These are phyloP conservation scores for Gaeumannomyces tritici DNA, from an alignment of 2,329 filamentous ascomycete genomes.

Conservation along the genomic window DNA sequence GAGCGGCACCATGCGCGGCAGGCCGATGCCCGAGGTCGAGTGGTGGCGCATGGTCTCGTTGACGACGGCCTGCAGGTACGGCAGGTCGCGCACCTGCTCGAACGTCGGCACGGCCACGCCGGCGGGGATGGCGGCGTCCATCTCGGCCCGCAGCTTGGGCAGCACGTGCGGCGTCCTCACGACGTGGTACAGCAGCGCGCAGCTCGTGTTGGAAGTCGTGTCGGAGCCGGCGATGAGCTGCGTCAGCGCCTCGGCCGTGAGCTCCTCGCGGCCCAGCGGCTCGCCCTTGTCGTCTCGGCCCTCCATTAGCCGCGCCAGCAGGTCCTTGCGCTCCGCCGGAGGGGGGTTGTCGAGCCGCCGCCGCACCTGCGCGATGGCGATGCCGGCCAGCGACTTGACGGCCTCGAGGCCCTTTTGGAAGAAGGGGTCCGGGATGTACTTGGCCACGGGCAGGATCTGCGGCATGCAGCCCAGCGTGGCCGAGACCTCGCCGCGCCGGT, in stretches of 20 bases:
- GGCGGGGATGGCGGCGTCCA: constrained; percentile 60
- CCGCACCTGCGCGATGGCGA: constrained; percentile 75
- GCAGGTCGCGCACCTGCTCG: constrained; percentile 63
- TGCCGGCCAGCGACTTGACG: constrained; percentile 74
- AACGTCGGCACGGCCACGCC: constrained; percentile 57
- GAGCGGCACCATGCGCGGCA: constrained; percentile 64
- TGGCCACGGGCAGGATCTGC: constrained; percentile 66
- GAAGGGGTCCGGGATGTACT: constrained; percentile 73
- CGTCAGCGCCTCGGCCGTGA: constrained; percentile 82
- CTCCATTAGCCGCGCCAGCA: constrained; percentile 77
- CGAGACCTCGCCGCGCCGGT: constrained; percentile 78
- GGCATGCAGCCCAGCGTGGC: constrained; percentile 70
- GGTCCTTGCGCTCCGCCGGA: constrained; percentile 60
- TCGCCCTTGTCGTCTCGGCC: constrained; percentile 73
- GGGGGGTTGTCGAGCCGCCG: constrained; percentile 62
- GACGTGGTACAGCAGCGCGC: constrained; percentile 73
- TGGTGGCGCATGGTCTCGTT: constrained; percentile 79
- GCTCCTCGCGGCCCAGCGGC: constrained; percentile 65
- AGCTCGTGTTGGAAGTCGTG: constrained; percentile 72
- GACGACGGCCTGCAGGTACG: constrained; percentile 20
- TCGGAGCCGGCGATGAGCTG: constrained; percentile 77
- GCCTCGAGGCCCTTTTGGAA: constrained; percentile 66
- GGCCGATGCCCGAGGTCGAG: constrained; percentile 75
- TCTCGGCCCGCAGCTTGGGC: constrained; percentile 61
- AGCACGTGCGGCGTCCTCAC: constrained; percentile 61